Conservation (phyloP, 73 alveolate species). For the Paramecium pentaurelia region DNA sequence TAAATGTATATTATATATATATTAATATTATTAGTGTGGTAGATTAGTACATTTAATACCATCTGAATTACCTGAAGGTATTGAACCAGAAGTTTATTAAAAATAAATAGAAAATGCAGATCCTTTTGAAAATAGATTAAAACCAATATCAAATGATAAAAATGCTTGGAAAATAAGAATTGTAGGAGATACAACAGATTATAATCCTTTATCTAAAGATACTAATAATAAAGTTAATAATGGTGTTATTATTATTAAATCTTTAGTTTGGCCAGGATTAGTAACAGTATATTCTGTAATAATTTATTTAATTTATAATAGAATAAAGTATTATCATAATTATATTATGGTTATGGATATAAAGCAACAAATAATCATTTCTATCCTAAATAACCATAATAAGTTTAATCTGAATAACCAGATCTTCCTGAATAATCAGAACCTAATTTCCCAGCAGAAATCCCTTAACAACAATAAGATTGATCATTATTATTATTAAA, state of each 20-base stretch:
- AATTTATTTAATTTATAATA: constrained; percentile 44
- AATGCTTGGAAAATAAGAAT: constrained; percentile 74
- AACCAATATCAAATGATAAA: constrained; percentile 68
- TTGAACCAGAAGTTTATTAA: constrained; percentile 65
- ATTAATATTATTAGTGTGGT: constrained; percentile 57
- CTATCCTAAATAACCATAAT: constrained; percentile 81
- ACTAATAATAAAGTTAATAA: constrained; percentile 77
- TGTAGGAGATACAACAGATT: constrained; percentile 80
- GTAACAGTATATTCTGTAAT: constrained; percentile 62
- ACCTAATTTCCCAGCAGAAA: constrained; percentile 61
- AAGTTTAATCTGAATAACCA: constrained; percentile 69
- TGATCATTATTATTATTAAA: constrained; percentile 9
- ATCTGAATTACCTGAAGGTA: constrained; percentile 66
- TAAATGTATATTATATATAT: constrained; percentile 51
- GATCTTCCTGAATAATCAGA: constrained; percentile 80
- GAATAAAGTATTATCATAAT: constrained; percentile 72
- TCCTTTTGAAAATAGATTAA: constrained; percentile 73
- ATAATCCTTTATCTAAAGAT: constrained; percentile 68
- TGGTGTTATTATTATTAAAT: constrained; percentile 78
- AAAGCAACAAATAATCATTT: constrained; percentile 76
- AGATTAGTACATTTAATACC: constrained; percentile 75
- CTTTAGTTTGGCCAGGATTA: constrained; percentile 97
- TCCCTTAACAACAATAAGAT: background rate
- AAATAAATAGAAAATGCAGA: constrained; percentile 65
- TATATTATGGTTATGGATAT: constrained; percentile 95